Evolutionary conservation across 768 basidiomycete species (phyloP).

Genomic region (Botryobasidium botryosum): DNA sequence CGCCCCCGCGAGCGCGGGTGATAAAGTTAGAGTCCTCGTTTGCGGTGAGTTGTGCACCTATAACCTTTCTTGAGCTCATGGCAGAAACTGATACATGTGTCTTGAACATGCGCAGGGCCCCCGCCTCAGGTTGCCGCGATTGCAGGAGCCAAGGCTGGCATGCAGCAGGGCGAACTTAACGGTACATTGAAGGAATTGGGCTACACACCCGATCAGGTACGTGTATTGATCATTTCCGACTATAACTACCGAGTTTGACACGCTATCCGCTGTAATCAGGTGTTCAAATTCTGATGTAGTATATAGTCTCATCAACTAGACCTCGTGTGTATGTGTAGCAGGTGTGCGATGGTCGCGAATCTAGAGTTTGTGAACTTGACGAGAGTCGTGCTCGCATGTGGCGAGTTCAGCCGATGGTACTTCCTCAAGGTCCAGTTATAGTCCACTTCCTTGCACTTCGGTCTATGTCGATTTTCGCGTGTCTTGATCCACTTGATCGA

Average conservation of each 20-base stretch:
- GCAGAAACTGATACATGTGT: background rate
- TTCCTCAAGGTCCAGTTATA: too few relatives aligned
- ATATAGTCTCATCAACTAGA: too few relatives aligned
- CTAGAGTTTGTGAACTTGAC: too few relatives aligned
- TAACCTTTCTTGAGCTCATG: background rate
- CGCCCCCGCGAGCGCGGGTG: constrained; percentile 39
- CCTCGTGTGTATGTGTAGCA: too few relatives aligned
- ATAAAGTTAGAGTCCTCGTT: constrained; percentile 78
- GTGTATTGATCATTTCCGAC: background rate
- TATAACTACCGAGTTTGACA: background rate
- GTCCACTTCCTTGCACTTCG: too few relatives aligned
- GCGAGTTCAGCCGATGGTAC: too few relatives aligned
- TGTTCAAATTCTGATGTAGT: constrained; percentile 24
- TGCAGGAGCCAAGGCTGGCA: constrained; percentile 77
- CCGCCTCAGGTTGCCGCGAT: constrained; percentile 80
- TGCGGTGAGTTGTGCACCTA: constrained; percentile 41
- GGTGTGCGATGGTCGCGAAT: too few relatives aligned
- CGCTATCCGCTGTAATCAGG: constrained; percentile 3
- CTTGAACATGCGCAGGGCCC: constrained; percentile 33
- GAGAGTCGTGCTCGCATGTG: too few relatives aligned
- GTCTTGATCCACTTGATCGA: too few relatives aligned
- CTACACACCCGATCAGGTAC: constrained; percentile 72
- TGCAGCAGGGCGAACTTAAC: constrained; percentile 66
- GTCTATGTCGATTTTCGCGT: too few relatives aligned
- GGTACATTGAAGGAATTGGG: constrained; percentile 79